A percentile compares a stretch with the other conserved stretches of the same genome.
These are phyloP conservation scores for Magnusiomyces starmeri DNA, from an alignment of 1,139 yeast species.

Conservation along the genomic window DNA sequence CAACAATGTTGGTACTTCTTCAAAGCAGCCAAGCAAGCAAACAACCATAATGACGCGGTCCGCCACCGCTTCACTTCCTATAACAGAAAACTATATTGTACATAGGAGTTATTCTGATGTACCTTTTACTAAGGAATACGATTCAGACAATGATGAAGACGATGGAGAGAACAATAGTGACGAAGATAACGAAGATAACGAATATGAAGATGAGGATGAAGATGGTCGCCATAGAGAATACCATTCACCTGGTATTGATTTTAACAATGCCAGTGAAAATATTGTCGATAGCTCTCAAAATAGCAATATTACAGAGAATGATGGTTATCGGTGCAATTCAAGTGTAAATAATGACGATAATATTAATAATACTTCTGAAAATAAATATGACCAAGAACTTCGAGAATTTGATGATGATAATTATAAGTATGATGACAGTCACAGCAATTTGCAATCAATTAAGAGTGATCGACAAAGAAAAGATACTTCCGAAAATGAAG, in stretches of 20 bases:
- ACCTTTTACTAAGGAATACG: neutral
- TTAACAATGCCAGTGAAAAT: too few species aligned
- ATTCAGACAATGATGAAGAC: neutral
- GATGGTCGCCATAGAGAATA: neutral
- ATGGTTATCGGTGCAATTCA: too few species aligned
- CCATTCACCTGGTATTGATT: neutral
- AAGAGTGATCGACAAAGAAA: too few species aligned
- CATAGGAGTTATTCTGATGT: neutral
- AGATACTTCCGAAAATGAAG: neutral
- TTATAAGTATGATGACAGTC: neutral
- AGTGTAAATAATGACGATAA: neutral
- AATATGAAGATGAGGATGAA: neutral
- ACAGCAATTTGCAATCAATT: too few species aligned
- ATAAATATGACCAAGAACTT: neutral
- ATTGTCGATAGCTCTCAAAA: neutral
- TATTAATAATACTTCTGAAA: neutral
- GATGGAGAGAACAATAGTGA: neutral
- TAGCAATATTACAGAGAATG: too few species aligned
- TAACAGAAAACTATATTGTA: constrained; percentile 5
- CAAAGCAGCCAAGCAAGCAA: too few species aligned
- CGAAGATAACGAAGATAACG: neutral
- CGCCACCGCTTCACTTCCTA: constrained; percentile 45
- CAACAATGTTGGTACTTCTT: too few species aligned
- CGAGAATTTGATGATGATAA: neutral
- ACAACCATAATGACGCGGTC: too few species aligned